phyloP scores from a whole-genome alignment of 1,284 basidiomycete species.

The Schizopora paradoxa region DNA sequence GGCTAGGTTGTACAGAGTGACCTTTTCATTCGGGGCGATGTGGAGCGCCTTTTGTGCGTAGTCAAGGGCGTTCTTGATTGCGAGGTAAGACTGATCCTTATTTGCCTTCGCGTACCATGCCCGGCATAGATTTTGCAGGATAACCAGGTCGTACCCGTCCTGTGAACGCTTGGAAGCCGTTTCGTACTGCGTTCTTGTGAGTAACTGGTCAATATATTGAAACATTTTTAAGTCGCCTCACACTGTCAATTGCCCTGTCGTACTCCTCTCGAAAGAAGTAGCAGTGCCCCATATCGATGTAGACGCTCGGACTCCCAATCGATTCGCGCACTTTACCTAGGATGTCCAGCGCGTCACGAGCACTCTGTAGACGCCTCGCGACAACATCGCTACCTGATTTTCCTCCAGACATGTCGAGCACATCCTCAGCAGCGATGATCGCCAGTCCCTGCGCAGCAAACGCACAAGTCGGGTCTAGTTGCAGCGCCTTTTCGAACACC shows the following conservation, averaged over 20 bases:
- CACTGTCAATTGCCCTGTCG: conserved; percentile 90
- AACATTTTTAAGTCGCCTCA: conserved; percentile 40
- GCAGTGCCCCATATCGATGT: conserved; percentile 93
- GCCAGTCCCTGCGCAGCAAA: conserved; percentile 91
- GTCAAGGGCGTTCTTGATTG: conserved; percentile 75
- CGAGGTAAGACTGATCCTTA: conserved; percentile 75
- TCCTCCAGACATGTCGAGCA: conserved; percentile 51
- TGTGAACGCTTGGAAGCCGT: conserved; percentile 72
- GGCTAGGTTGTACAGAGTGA: conserved; percentile 88
- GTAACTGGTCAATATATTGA: conserved; percentile 1
- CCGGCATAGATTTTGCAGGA: conserved; percentile 79
- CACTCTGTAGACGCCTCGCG: conserved; percentile 59
- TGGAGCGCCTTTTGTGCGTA: conserved; percentile 84
- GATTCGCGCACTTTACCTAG: conserved; percentile 88
- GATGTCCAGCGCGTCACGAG: conserved; percentile 79
- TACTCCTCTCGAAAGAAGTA: conserved; percentile 88
- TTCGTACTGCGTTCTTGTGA: conserved; percentile 61
- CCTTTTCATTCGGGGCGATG: conserved; percentile 80
- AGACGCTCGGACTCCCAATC: conserved; percentile 79
- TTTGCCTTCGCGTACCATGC: conserved; percentile 91
- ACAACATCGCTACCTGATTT: conserved; percentile 53
- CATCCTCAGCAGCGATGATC: conserved; percentile 88
- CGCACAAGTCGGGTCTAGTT: conserved; percentile 76
- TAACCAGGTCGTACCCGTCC: conserved; percentile 52
- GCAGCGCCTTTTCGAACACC: conserved; percentile 85